Evolutionary conservation across 176 grass and related monocot genomes (phyloP), one percentile per base, ranked within the genome.

Genomic region (Phyllostachys edulis): DNA sequence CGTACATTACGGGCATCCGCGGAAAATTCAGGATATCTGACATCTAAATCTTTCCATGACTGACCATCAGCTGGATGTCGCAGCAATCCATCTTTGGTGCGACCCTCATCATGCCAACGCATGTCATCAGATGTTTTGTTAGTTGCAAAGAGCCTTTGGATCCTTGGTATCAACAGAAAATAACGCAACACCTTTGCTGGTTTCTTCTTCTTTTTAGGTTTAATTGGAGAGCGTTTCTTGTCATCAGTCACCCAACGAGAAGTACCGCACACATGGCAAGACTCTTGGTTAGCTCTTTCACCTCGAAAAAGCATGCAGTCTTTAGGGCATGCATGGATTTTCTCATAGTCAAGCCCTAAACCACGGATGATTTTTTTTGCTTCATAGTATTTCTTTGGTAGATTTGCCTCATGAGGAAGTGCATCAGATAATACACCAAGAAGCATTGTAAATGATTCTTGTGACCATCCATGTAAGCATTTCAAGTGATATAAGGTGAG

Each of bases 261-360:
- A 17, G 7, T 75, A 5, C 7, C 0, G 1, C 50, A 56, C 37
- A 77, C 34, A 26, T 23, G 37, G 1, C 54, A 62, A 17, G 12
- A 1, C 16, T 73, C 71, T 73, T 34, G 15, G 15, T 32, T 18
- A 1, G 41, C n/a, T 24, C 13, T 7, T 1, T 47, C 68, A 71
- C 41, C 41, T 14, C 5, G 1, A 27, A 47, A 51, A 0, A 73
- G 27, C 21, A 73, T 59, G 57, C 70, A 88, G 20, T 88, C 41
- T 6, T 89, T 80, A 12, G 24, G 73, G 77, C 81, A 89, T 5
- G 56, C 73, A 85, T 85, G 64, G 4, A 85, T 66, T 52, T 89
- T 85, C 6, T 9, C 2, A 56, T 56, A 56, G 7, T 56, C 20
- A 56, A n/a, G 54, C 20, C 54, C 54, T 9, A 56, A 56, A 21